Base-by-base conservation (phyloP, 805 yeast genomes). In the Wickerhamomyces subpelliculosus region DNA sequence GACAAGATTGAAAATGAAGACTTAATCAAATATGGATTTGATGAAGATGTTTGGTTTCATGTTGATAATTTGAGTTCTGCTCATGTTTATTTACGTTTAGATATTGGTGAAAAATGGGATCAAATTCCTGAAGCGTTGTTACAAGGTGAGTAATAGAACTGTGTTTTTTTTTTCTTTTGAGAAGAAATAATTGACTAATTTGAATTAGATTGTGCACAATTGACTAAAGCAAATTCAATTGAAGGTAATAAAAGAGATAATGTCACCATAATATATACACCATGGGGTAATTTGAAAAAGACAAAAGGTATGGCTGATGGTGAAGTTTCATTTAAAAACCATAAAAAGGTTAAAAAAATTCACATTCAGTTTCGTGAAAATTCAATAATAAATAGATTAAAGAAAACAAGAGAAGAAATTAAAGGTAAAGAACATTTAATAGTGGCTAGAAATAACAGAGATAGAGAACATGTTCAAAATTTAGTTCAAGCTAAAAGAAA, bases 61-160 rank as follows among this genome's bases (percentile, higher is more conserved):
- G 87, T 81, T 8, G 89, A 82, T 47, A 80, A 79, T 46, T 65
- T 76, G 34, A 79, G 87, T 4, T 78, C 87, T 32, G 93, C 89
- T 0, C 95, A 85, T 54, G 70, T 85, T 9, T 85, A 85, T 49
- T 61, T 83, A 21, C 71, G 85, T 39, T 57, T 80, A 17, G 62
- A 68, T 3, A 52, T 55, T 3, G 73, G 68, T 18, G 78, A 72
- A 38, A 36, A 52, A 18, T 60, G 73, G 55, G 72, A 67, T 5
- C 62, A 61, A 20, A 72, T 83, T 14, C 82, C 82, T 2, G 63
- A 65, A 13, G 68, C 60, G 3, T 62, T 81, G 0, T 52, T 84
- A 10, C 59, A 54, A n/a, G 70, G 67, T 43, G 46, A 62, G 55
- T 46, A n/a, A 18, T 16, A 9, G 26, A 9, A 12, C 26, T 8